Evolutionary conservation across 2,329 filamentous ascomycete species (phyloP).

Genomic region (Aspergillus sp.): DNA sequence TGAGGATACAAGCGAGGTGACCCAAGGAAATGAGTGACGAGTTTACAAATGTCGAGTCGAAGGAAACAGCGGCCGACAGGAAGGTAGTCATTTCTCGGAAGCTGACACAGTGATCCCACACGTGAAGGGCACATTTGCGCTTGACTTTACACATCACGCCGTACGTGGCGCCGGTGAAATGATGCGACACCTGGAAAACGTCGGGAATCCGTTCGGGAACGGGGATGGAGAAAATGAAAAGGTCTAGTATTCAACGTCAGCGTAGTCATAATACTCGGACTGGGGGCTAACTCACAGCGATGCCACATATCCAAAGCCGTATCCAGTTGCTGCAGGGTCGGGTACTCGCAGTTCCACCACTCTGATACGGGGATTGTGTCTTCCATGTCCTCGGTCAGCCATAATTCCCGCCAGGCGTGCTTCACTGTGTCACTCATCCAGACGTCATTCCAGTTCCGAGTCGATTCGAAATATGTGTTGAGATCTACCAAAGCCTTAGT

Average conservation of each 20-base stretch:
- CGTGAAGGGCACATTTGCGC: slow-evolving; percentile 59
- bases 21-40: slow-evolving; percentile 43
- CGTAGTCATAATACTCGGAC: slow-evolving; percentile 26
- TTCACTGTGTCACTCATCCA: slow-evolving; percentile 49
- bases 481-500: slow-evolving; percentile 52
- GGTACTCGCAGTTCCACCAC: slow-evolving; percentile 43
- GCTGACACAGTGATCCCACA: slow-evolving; percentile 65
- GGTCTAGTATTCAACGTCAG: slow-evolving; percentile 8
- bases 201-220: slow-evolving; percentile 19
- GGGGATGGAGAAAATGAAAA: slow-evolving; percentile 19
- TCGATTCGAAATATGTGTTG: slow-evolving; percentile 51
- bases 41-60: slow-evolving; percentile 42
- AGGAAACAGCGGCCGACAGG: slow-evolving; percentile 45
- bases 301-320: slow-evolving; percentile 41
- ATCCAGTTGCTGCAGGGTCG: slow-evolving; percentile 38
- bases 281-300: slow-evolving; percentile 52
- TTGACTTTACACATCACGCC: slow-evolving; percentile 64
- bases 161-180: slow-evolving; percentile 61
- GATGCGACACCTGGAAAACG: slow-evolving; percentile 55
- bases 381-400: slow-evolving; percentile 47
- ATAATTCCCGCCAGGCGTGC: slow-evolving; percentile 48
- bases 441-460: slow-evolving; percentile 50
- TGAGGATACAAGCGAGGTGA: slow-evolving; percentile 16
- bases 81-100: slow-evolving; percentile 59
- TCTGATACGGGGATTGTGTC: slow-evolving; percentile 34